These are phyloP conservation scores for Thermothielavioides terrestris DNA, from an alignment of 495 filamentous ascomycete genomes.

Conservation along the genomic window DNA sequence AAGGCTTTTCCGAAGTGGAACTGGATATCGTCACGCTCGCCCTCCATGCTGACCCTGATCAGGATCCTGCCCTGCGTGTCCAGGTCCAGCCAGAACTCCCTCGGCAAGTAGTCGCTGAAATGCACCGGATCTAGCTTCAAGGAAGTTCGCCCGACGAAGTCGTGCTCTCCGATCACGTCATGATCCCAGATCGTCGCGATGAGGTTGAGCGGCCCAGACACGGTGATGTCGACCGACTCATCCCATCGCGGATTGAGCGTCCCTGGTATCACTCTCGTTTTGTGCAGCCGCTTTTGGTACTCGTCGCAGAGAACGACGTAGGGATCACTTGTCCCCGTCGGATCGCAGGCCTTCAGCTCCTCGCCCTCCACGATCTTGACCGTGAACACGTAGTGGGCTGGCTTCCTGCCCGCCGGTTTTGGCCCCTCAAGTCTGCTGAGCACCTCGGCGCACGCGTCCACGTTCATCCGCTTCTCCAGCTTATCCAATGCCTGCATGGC, in stretches of 20 bases:
- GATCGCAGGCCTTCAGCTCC: slow-evolving; percentile 94
- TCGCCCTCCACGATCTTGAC: slow-evolving; percentile 99
- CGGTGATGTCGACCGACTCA: slow-evolving; percentile 92
- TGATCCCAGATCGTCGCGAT: slow-evolving; percentile 98
- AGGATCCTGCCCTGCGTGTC: slow-evolving; percentile 90
- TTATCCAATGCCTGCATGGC: slow-evolving; percentile 83
- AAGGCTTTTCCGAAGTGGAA: slow-evolving; percentile 99
- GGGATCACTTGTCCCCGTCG: slow-evolving; percentile 88
- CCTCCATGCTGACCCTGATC: slow-evolving; percentile 94
- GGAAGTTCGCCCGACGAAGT: slow-evolving; percentile 90
- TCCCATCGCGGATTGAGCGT: slow-evolving; percentile 97
- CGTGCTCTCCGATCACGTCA: slow-evolving; percentile 94
- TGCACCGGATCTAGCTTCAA: slow-evolving; percentile 90
- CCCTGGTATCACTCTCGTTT: slow-evolving; percentile 84
- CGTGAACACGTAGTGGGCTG: slow-evolving; percentile 88
- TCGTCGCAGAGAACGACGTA: slow-evolving; percentile 97
- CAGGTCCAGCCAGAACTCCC: slow-evolving; percentile 95
- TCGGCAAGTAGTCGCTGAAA: slow-evolving; percentile 89
- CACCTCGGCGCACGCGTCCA: slow-evolving; percentile 85
- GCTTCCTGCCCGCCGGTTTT: slow-evolving; percentile 44
- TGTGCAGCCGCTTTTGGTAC: slow-evolving; percentile 93
- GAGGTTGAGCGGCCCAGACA: slow-evolving; percentile 81
- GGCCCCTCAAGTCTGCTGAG: slow-evolving; percentile 55
- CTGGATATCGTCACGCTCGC: slow-evolving; percentile 94
- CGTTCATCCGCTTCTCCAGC: slow-evolving; percentile 80